Evolutionary conservation across 2,329 filamentous ascomycete species (phyloP), one percentile per base, ranked within the genome.

Genomic region (Cladobotryum protrusum): DNA sequence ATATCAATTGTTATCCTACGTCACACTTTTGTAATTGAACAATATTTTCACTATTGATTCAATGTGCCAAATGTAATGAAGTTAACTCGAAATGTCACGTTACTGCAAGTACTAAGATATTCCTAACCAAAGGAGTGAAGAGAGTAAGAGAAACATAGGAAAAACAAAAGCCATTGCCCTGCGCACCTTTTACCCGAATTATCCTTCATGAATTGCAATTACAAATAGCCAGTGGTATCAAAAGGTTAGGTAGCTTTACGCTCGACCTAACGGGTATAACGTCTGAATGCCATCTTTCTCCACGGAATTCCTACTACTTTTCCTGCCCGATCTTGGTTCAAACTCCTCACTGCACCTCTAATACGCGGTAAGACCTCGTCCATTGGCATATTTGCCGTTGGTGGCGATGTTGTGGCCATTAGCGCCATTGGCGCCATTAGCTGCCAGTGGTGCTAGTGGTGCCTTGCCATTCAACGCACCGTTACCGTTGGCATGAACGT

Each of bases 191-290:
- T 17, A 7, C 35, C 35, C 35, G 14, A 11, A 37, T 37, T 37
- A 37, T 2, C 35, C 35, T 6, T 14, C 35, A 37, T 37, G 6
- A 37, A 37, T 37, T 37, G 12, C 35, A n/a, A 37, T 37, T 17
- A 37, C n/a, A 18, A 41, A 41, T 17, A 6, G 6, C 15, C 39
- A 45, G 24, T 45, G 43, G 43, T 34, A 36, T 35, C 6, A 36
- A n/a, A 45, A 19, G 24, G 14, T 35, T 35, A 19, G 32, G 43
- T n/a, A 32, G 41, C 41, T 43, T 49, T 24, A 49, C 36, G 36
- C 45, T 14, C 42, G 50, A 46, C 43, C 48, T 37, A 48, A 45
- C 39, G 57, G 57, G 52, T 57, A 59, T 55, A 59, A 52, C 43
- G 48, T 43, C 44, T 48, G 33, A 29, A 45, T 35, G 11, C 41